phyloP scores from a whole-genome alignment of 805 yeast species.

The Teunomyces pallodes region DNA sequence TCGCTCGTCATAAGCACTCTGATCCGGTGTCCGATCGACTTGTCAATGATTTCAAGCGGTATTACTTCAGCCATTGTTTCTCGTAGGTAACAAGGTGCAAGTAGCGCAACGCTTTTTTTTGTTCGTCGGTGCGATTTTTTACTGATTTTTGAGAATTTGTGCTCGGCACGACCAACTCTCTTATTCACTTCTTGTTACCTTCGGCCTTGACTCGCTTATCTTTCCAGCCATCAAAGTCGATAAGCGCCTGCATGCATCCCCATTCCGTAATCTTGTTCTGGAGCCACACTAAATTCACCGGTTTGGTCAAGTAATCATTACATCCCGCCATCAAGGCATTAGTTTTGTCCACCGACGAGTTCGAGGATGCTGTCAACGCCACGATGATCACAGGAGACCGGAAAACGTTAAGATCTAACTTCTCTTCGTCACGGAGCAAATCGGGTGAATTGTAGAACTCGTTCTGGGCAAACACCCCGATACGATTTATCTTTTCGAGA shows the following conservation, averaged over 20 bases:
- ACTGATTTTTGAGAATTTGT: neutral
- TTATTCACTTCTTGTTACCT: neutral
- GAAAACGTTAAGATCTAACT: constrained; percentile 59
- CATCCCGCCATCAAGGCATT: constrained; percentile 97
- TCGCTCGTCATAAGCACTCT: constrained; percentile 63
- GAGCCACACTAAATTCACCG: constrained; percentile 92
- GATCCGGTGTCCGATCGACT: constrained; percentile 75
- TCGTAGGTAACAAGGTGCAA: neutral
- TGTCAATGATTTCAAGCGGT: constrained; percentile 86
- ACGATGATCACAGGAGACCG: constrained; percentile 96
- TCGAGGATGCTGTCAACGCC: constrained; percentile 89
- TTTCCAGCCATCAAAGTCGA: constrained; percentile 93
- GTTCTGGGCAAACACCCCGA: constrained; percentile 61
- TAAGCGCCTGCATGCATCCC: constrained; percentile 99
- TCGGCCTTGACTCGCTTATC: constrained; percentile 4
- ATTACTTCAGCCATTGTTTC: constrained; percentile 27
- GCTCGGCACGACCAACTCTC: neutral
- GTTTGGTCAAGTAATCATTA: constrained; percentile 93
- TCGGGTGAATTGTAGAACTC: constrained; percentile 22
- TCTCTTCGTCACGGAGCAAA: constrained; percentile 45
- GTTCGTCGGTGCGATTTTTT: neutral
- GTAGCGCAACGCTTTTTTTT: too few relatives aligned
- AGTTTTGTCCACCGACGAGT: constrained; percentile 74
- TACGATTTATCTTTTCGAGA: constrained; percentile 73
- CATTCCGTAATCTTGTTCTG: constrained; percentile 92